These are phyloP conservation scores for Geranium brycei DNA, from an alignment of 345 rosid genomes.

Conservation along the genomic window DNA sequence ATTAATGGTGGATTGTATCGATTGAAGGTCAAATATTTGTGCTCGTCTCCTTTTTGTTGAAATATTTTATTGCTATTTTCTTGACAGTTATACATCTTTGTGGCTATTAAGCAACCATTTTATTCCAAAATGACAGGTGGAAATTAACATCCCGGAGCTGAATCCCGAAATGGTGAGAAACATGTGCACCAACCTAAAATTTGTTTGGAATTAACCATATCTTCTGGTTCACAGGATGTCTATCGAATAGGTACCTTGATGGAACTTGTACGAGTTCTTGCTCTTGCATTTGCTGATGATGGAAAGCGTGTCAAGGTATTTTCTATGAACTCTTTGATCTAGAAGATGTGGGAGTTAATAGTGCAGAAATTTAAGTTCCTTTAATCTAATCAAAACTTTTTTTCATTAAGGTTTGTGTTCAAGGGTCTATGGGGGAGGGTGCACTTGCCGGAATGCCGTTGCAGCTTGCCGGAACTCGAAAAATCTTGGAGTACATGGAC, in stretches of 20 bases:
- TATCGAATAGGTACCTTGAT: conserved; percentile 91
- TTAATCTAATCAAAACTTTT: conserved; percentile 2
- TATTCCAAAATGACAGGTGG: conserved; percentile 39
- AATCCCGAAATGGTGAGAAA: conserved; percentile 82
- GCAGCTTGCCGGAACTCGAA: conserved; percentile 82
- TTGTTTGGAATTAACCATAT: too few relatives aligned
- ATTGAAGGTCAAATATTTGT: conserved; percentile 35
- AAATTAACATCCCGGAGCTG: conserved; percentile 84
- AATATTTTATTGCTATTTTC: neutral
- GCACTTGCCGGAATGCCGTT: conserved; percentile 96
- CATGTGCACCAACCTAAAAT: neutral
- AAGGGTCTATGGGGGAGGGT: conserved; percentile 95
- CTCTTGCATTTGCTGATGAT: conserved; percentile 89
- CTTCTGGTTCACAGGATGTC: conserved; percentile 56
- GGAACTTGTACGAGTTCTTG: conserved; percentile 77
- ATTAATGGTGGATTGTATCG: conserved; percentile 59
- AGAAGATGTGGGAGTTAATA: neutral
- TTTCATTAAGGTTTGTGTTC: conserved; percentile 74
- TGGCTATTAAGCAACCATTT: too few relatives aligned
- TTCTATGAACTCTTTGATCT: too few relatives aligned
- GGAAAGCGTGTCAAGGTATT: conserved; percentile 94
- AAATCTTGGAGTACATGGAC: conserved; percentile 92
- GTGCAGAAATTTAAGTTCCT: neutral
- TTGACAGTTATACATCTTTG: too few relatives aligned
- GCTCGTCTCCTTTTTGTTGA: neutral